Base-by-base conservation (phyloP, 2,329 filamentous ascomycete genomes). In the Colletotrichum sp. region DNA sequence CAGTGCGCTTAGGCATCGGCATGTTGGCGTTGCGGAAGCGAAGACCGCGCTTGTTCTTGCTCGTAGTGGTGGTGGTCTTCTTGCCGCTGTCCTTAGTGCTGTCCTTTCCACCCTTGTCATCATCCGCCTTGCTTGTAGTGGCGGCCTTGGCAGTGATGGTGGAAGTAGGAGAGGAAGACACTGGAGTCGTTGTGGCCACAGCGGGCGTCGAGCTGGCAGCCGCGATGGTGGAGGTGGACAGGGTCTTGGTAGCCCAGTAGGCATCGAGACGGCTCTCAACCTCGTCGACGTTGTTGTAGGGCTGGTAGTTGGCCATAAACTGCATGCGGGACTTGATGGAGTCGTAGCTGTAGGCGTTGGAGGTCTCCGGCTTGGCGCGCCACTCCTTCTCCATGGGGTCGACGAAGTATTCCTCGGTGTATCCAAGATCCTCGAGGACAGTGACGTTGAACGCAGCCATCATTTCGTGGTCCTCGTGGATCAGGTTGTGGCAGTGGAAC, bases 381-480 rank as follows among this genome's bases (percentile, higher is more conserved):
- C 84, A 86, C 64, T 82, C 79, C 8, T 64, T 39, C 66, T 86
- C 83, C 82, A 86, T 84, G 36, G 85, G 85, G 73, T 86, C 82
- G 25, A 78, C 78, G 78, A 83, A 85, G 68, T 80, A 78, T 22
- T 82, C 84, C 79, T 85, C 82, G 22, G 81, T 79, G 78, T 87
- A 87, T 5, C 84, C 84, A 36, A 86, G 81, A 77, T 84, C 80
- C 6, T 77, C 44, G 3, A 86, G 80, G 8, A 79, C 76, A 1
- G 84, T 83, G n/a, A 86, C 84, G 75, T 87, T 86, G 79, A 87
- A 86, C 5, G 85, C 84, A 2, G 84, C 85, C 85, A 86, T 86
- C 85, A 87, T 87, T 70, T 84, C 85, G 67, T 86, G 82, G 75
- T 86, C 83, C 78, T 87, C 85, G 72, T 87, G 85, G 64, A 86